Percentiles rank a stretch among this genome's conserved stretches.
phyloP scores from a whole-genome alignment of 495 filamentous ascomycete genomes.

The Penicillium lividum region DNA sequence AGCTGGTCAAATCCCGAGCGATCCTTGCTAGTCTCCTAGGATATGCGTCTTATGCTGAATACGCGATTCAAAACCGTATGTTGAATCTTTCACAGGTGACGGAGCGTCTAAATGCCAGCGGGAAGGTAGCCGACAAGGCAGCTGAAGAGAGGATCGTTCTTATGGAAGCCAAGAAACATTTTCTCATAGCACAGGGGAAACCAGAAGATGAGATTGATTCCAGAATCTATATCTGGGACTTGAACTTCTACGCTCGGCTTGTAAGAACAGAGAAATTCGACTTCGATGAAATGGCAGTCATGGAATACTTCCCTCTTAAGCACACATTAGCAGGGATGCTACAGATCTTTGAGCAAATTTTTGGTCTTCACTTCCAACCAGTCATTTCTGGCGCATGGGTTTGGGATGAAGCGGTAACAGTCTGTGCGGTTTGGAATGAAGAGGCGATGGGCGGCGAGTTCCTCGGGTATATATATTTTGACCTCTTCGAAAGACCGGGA shows the following conservation, averaged over 20 bases:
- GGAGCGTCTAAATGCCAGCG: neutral
- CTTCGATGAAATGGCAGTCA: neutral
- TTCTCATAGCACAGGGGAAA: neutral
- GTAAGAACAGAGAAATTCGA: neutral
- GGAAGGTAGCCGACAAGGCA: neutral
- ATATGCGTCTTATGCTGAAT: neutral
- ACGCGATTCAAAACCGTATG: neutral
- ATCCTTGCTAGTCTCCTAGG: neutral
- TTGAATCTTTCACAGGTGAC: neutral
- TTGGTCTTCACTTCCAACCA: neutral
- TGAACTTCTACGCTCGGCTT: neutral
- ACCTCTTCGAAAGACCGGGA: neutral
- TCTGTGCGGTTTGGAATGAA: neutral
- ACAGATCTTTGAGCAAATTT: neutral
- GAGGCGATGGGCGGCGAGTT: neutral
- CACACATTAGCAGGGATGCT: neutral
- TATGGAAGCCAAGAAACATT: neutral
- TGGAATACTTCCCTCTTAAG: neutral
- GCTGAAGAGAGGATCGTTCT: neutral
- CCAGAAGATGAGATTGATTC: neutral
- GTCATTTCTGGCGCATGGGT: neutral
- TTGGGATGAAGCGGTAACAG: neutral
- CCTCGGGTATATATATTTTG: neutral
- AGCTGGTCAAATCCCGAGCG: neutral
- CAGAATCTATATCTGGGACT: neutral